Evolutionary conservation across 2,329 filamentous ascomycete species (phyloP).

Genomic region (Zelopaecilomyces penicillatus): DNA sequence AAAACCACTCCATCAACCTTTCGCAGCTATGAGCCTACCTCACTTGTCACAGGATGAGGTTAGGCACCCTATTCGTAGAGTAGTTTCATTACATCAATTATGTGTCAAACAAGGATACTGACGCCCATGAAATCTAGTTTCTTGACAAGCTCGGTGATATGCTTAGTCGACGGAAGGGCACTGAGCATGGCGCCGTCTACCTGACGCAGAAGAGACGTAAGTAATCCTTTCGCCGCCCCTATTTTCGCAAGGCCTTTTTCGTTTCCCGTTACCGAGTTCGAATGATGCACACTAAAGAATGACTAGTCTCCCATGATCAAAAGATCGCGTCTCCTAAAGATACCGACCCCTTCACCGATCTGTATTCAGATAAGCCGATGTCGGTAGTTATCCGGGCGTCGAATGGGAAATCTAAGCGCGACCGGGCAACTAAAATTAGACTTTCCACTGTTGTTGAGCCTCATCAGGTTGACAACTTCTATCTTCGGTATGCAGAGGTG

Average conservation of each 20-base stretch:
- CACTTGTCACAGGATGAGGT: no score
- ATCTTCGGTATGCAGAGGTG: constrained; percentile 74
- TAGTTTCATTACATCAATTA: background rate
- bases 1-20: no score
- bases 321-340: constrained; percentile 34
- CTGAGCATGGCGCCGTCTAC: constrained; percentile 65
- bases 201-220: constrained; percentile 69
- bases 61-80: no score
- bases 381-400: constrained; percentile 77
- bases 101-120: background rate
- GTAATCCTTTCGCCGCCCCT: constrained; percentile 14
- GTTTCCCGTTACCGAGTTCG: constrained; percentile 2
- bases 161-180: constrained; percentile 57
- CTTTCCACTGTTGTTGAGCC: constrained; percentile 76
- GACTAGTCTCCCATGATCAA: constrained; percentile 35
- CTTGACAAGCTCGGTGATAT: constrained; percentile 60
- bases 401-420: constrained; percentile 62
- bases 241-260: background rate
- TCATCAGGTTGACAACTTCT: constrained; percentile 71
- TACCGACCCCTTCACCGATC: constrained; percentile 50
- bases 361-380: constrained; percentile 48
- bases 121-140: constrained; percentile 46
- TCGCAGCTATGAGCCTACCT: no score
- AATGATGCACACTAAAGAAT: background rate
- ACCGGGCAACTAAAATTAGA: constrained; percentile 56